Conservation (phyloP, 768 basidiomycete genomes). For the Tricholoma bakamatsutake region DNA sequence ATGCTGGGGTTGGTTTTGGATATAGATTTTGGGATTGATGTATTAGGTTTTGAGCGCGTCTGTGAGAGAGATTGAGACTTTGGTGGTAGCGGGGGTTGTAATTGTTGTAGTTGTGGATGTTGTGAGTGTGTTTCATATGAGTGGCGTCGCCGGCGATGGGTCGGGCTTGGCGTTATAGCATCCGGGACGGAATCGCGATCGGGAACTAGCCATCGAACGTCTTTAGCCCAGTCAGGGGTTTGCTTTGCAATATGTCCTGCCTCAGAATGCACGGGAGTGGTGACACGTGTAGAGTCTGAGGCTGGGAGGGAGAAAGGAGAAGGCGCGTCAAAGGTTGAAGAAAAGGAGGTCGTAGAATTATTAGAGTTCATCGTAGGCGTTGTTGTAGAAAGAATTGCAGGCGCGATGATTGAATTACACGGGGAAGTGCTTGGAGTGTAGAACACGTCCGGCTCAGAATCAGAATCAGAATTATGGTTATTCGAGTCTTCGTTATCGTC, state of each 20-base stretch:
- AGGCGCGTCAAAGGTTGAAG: constrained; percentile 36
- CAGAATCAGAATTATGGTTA: constrained; percentile 22
- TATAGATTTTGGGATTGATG: constrained; percentile 22
- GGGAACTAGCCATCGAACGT: constrained; percentile 58
- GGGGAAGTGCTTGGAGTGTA: constrained; percentile 60
- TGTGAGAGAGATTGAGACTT: constrained; percentile 16
- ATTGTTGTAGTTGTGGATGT: background rate
- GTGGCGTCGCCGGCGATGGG: background rate
- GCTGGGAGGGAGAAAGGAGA: constrained; percentile 32
- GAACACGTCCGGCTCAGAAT: constrained; percentile 45
- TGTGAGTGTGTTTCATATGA: constrained; percentile 2
- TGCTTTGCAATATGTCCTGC: constrained; percentile 19
- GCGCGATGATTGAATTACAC: constrained; percentile 34
- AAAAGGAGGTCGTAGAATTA: constrained; percentile 29
- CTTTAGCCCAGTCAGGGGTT: constrained; percentile 52
- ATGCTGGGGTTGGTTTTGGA: constrained; percentile 33
- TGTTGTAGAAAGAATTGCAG: constrained; percentile 19
- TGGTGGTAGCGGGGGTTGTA: background rate
- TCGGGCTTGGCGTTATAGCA: constrained; percentile 12
- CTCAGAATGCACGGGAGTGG: constrained; percentile 28
- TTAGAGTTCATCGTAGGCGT: constrained; percentile 16
- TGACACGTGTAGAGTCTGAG: constrained; percentile 32
- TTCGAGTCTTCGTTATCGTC: constrained; percentile 8
- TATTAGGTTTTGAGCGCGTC: constrained; percentile 17
- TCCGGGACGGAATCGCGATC: constrained; percentile 7